Conservation (phyloP, 371 early-diverging fungal genomes). For the Apophysomyces trapeziformis region DNA sequence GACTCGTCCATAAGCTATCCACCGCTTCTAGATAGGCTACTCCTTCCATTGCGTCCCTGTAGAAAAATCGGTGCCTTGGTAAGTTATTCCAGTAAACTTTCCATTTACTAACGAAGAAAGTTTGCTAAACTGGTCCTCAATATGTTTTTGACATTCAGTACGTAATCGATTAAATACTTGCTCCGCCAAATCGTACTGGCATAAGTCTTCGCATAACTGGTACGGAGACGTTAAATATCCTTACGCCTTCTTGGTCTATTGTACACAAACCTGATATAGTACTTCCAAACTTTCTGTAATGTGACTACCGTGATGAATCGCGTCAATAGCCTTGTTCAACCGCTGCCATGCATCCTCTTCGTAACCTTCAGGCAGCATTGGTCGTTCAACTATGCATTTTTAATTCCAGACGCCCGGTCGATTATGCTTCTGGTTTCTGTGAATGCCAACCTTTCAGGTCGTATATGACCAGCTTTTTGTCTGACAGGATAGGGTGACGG, state of each 20-base stretch:
- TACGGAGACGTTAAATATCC: background rate
- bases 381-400: slow-evolving; percentile 41
- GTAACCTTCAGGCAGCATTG: slow-evolving; percentile 75
- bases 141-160: slow-evolving; percentile 58
- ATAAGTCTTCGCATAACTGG: slow-evolving; percentile 84
- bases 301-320: slow-evolving; percentile 69
- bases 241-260: background rate
- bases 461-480: slow-evolving; percentile 41
- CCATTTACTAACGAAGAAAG: slow-evolving; percentile 32
- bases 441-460: slow-evolving; percentile 32
- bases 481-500: slow-evolving; percentile 39
- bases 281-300: slow-evolving; percentile 79
- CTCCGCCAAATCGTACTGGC: slow-evolving; percentile 75
- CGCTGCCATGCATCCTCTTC: slow-evolving; percentile 68
- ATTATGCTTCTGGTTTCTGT: background rate
- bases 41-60: slow-evolving; percentile 36
- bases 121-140: slow-evolving; percentile 32
- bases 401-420: no score
- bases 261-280: slow-evolving; percentile 68
- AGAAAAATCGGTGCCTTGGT: slow-evolving; percentile 5
- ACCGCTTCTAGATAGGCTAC: slow-evolving; percentile 58
- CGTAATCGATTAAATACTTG: slow-evolving; percentile 66
- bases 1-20: slow-evolving; percentile 64
- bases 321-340: slow-evolving; percentile 71
- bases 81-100: background rate